Evolutionary conservation across 2,329 filamentous ascomycete species (phyloP).

Genomic region (Coniochaeta hoffmannii): DNA sequence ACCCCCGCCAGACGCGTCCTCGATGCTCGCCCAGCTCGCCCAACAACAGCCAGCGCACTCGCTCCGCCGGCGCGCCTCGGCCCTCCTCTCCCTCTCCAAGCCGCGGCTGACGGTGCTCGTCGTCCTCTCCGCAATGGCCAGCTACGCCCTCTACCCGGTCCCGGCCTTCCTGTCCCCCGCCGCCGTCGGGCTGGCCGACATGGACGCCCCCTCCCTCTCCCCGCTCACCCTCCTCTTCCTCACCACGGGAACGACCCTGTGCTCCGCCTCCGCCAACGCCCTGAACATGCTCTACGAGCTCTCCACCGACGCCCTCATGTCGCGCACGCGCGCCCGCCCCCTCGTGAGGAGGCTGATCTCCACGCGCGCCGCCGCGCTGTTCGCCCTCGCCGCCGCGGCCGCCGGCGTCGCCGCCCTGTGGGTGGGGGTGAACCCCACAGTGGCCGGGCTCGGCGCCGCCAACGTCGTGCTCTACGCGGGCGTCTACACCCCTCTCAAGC

Average conservation of each 20-base stretch:
- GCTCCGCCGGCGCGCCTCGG: conserved; percentile 60
- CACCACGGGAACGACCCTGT: conserved; percentile 80
- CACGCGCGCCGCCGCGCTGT: conserved; percentile 62
- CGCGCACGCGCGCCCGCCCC: conserved; percentile 82
- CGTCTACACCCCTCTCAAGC: conserved; percentile 88
- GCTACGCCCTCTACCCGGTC: conserved; percentile 90
- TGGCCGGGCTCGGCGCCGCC: conserved; percentile 71
- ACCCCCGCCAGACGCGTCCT: conserved; percentile 34
- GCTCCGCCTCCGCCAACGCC: conserved; percentile 85
- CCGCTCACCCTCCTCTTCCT: conserved; percentile 89
- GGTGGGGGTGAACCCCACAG: conserved; percentile 89
- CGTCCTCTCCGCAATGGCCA: conserved; percentile 80
- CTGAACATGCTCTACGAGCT: conserved; percentile 97
- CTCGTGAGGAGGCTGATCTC: conserved; percentile 76
- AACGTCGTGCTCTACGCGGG: conserved; percentile 91
- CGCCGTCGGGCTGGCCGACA: conserved; percentile 41
- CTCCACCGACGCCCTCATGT: conserved; percentile 85
- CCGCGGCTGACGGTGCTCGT: conserved; percentile 88
- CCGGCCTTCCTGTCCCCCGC: conserved; percentile 73
- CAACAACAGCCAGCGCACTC: conserved; percentile 43
- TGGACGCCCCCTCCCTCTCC: conserved; percentile 69
- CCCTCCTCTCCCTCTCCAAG: conserved; percentile 89
- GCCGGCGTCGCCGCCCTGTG: conserved; percentile 68
- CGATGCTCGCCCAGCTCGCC: conserved; percentile 45
- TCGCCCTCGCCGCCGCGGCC: conserved; percentile 67